Base-by-base conservation (phyloP, 1,284 basidiomycete genomes). In the Cutaneotrichosporon cavernicola region DNA sequence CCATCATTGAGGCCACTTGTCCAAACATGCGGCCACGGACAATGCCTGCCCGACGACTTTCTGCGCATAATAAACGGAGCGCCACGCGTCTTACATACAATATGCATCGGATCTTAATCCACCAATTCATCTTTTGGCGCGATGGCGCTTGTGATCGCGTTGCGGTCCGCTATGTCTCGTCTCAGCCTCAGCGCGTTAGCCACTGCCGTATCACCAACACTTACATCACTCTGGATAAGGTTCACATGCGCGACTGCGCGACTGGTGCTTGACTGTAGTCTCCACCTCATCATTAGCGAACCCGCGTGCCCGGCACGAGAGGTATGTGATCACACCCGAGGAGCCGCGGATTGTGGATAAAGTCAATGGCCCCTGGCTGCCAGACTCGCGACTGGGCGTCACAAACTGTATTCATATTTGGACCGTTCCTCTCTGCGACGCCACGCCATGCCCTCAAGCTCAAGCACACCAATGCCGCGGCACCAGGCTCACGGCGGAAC, bases 21-120 rank as follows among this genome's bases (percentile, higher is more conserved):
- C 36, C 13, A 36, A 10, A 36, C 36, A 36, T 36, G 36, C 4
- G 38, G 18, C 43, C 18, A 46, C 18, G 18, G 18, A 46, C 18
- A n/a, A 8, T n/a, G 43, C 43, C n/a, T n/a, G 18, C 43, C n/a
- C 43, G 43, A 46, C 43, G 43, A 46, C 43, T 46, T 3, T 46
- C 18, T 46, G 43, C 43, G 43, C 43, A 46, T 46, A n/a, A 46
- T 46, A 46, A 46, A 46, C 43, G 43, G 43, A 46, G 43, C 43
- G 43, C 43, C 18, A 46, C 18, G 18, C 43, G 18, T 46, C 43
- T 43, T 26, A 36, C 9, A 46, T 46, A 46, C 43, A 46, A 8
- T n/a, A 46, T 46, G 43, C 43, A 46, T 46, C 43, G 43, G 18
- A 46, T 46, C 43, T 16, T 46, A 46, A 46, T 46, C 18, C 9